These are phyloP conservation scores for Carpinus fangiana DNA, from an alignment of 306 rosid genomes.

Conservation along the genomic window DNA sequence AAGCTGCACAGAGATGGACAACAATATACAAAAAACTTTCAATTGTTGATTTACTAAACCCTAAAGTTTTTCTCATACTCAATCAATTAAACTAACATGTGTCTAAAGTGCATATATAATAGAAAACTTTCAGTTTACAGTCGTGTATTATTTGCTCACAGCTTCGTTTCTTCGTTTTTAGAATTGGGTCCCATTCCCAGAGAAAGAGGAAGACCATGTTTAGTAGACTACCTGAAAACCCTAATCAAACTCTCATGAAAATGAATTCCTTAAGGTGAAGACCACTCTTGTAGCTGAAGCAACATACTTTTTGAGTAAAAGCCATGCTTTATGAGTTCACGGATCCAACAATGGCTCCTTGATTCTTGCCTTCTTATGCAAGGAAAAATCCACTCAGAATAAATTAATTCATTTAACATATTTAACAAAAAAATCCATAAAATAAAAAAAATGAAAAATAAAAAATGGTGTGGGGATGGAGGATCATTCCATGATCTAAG, in stretches of 20 bases:
- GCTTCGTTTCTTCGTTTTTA: background rate
- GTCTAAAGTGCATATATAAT: too few species aligned
- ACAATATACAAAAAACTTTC: too few species aligned
- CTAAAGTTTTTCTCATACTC: too few species aligned
- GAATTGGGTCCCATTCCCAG: background rate
- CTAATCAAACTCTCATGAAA: background rate
- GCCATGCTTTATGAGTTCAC: background rate
- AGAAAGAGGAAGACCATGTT: background rate
- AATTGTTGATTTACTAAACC: too few species aligned
- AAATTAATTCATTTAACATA: background rate
- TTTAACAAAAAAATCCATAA: conserved; percentile 17
- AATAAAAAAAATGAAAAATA: background rate
- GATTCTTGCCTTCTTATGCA: background rate
- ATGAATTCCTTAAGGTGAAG: background rate
- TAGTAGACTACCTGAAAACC: background rate
- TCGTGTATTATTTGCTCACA: background rate
- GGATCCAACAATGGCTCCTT: background rate
- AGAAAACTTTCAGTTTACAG: background rate
- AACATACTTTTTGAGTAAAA: background rate
- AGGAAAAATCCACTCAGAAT: background rate
- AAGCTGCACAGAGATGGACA: too few species aligned
- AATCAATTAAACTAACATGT: too few species aligned
- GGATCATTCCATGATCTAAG: background rate
- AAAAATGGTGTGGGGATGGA: too few species aligned
- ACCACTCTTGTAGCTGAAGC: background rate